These are phyloP conservation scores for Murraya koenigii DNA, from an alignment of 345 rosid species.

Conservation along the genomic window DNA sequence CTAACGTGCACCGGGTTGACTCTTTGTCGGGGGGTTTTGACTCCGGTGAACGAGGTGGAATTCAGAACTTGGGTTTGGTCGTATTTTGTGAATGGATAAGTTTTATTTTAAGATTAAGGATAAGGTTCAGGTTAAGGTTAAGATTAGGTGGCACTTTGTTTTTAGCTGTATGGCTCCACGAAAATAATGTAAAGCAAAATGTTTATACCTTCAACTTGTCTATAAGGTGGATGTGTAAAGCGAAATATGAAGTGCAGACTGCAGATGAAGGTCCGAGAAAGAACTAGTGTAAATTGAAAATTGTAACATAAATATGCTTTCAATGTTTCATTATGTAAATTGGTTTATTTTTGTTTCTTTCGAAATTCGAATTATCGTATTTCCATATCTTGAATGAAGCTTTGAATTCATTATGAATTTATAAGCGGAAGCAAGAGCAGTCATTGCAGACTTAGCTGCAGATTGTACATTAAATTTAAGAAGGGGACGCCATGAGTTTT, in stretches of 20 bases:
- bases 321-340: not conserved
- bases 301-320: not conserved
- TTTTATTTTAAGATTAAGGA: not conserved
- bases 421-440: not conserved
- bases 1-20: conserved; percentile 31
- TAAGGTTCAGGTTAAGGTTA: not conserved
- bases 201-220: not conserved
- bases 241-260: conserved; percentile 27
- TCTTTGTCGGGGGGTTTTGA: conserved; percentile 3
- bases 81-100: not conserved
- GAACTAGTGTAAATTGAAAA: not conserved
- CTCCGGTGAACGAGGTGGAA: not conserved
- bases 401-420: too few relatives aligned
- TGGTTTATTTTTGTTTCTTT: not conserved
- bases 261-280: too few relatives aligned
- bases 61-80: not conserved
- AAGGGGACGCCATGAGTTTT: not conserved
- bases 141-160: conserved; percentile 18
- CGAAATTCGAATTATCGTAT: too few relatives aligned
- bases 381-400: not conserved
- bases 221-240: conserved; percentile 9
- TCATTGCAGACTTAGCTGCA: not conserved
- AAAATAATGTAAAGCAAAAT: conserved; percentile 7
- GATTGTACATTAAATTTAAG: too few relatives aligned
- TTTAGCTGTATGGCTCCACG: conserved; percentile 14